These are phyloP conservation scores for Fusarium buharicum DNA, from an alignment of 2,329 filamentous ascomycete genomes.

Conservation along the genomic window DNA sequence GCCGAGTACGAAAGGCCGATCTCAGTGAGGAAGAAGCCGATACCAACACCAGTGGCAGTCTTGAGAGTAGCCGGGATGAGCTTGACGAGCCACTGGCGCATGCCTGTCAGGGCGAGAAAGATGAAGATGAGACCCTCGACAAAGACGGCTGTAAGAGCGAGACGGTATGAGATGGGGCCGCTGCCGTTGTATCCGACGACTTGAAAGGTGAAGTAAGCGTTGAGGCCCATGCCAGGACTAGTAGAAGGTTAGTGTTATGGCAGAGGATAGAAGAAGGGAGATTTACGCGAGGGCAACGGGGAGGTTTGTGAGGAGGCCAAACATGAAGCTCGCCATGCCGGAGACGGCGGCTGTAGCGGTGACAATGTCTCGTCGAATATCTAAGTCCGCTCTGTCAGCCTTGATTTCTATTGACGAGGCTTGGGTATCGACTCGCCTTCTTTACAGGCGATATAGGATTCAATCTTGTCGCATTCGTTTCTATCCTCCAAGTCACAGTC, in stretches of 20 bases:
- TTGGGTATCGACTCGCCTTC: constrained; percentile 52
- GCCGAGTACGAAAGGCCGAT: constrained; percentile 79
- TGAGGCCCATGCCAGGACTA: constrained; percentile 74
- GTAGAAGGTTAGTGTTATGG: constrained; percentile 6
- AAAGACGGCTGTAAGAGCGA: constrained; percentile 72
- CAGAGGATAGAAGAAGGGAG: background rate
- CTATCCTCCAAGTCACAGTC: constrained; percentile 64
- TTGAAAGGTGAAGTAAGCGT: constrained; percentile 75
- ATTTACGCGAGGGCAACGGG: constrained; percentile 61
- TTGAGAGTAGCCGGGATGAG: constrained; percentile 73
- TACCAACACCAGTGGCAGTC: constrained; percentile 72
- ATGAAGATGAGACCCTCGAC: constrained; percentile 73
- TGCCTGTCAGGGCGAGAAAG: constrained; percentile 71
- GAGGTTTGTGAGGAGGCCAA: constrained; percentile 84
- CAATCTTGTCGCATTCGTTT: constrained; percentile 60
- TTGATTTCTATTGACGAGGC: accelerated
- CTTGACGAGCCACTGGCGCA: constrained; percentile 78
- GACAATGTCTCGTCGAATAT: constrained; percentile 78
- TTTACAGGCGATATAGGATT: constrained; percentile 58
- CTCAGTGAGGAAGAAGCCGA: constrained; percentile 71
- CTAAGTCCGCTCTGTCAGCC: constrained; percentile 43
- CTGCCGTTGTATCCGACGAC: constrained; percentile 70
- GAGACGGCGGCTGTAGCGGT: constrained; percentile 85
- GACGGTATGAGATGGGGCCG: constrained; percentile 66
- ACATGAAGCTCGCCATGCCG: constrained; percentile 77